Conservation (phyloP, 306 rosid species). For the Myrica gale region DNA sequence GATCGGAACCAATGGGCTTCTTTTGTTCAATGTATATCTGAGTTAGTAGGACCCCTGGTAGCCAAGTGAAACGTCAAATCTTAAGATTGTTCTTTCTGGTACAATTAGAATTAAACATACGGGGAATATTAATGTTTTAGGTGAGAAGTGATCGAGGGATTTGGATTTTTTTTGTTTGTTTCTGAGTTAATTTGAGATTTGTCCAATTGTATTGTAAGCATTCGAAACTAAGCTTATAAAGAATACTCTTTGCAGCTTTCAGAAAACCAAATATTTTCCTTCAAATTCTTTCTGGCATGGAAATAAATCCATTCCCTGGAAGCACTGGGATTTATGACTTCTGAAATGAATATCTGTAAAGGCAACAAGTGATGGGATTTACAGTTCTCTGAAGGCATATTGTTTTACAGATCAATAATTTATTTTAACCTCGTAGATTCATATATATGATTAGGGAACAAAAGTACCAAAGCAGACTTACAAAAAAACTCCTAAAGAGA, state of each 20-base stretch:
- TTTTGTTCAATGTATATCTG: slow-evolving; percentile 65
- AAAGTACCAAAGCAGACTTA: not conserved
- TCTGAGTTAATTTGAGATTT: not conserved
- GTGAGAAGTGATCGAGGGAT: not conserved
- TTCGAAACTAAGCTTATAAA: not conserved
- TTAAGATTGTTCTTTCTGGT: slow-evolving; percentile 12
- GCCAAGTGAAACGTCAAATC: not conserved
- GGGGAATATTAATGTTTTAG: not conserved
- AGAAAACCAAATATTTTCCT: not conserved
- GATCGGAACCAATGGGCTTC: slow-evolving; percentile 34
- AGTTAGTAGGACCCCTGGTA: slow-evolving; percentile 27
- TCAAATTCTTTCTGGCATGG: not conserved
- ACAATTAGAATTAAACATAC: not conserved
- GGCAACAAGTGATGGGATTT: not conserved
- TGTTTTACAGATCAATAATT: not conserved
- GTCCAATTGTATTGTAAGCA: not conserved
- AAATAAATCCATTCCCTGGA: not conserved
- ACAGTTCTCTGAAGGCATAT: not conserved
- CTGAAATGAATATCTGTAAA: not conserved
- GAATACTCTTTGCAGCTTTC: not conserved
- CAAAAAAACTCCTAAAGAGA: not conserved
- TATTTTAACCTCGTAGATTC: not conserved
- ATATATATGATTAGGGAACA: too few relatives aligned
- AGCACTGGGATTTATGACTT: not conserved
- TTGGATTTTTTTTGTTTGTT: not conserved